phyloP scores from a whole-genome alignment of 2,329 filamentous ascomycete genomes.

The Alternaria brassicicola region DNA sequence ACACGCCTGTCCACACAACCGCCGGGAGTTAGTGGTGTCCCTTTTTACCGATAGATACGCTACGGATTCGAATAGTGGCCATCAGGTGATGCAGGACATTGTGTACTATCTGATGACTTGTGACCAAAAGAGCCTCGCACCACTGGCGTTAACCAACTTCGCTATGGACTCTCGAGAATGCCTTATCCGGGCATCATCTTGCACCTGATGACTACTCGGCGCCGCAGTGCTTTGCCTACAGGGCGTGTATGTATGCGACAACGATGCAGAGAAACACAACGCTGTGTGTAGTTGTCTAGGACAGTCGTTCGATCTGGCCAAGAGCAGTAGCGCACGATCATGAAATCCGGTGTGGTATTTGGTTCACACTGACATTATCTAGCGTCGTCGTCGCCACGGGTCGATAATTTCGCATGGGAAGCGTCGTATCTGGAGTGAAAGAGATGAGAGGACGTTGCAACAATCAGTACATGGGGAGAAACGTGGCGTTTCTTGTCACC shows the following conservation, averaged over 20 bases:
- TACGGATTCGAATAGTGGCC: background rate
- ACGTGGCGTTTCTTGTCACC: conserved; percentile 27
- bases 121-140: background rate
- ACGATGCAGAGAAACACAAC: background rate
- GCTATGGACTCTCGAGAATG: background rate
- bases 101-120: background rate
- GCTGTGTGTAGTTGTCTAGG: background rate
- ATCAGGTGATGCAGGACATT: background rate
- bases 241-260: background rate
- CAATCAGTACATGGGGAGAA: conserved; percentile 17
- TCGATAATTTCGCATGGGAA: background rate
- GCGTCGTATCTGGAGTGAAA: background rate
- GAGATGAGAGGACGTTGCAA: conserved; percentile 16
- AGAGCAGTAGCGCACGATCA: background rate
- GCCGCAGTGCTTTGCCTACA: background rate
- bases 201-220: background rate
- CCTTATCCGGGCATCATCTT: background rate
- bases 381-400: too few species aligned
- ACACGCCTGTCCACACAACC: background rate
- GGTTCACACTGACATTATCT: background rate
- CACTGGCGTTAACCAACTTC: background rate
- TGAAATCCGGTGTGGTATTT: background rate
- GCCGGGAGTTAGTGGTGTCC: background rate
- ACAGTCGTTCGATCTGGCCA: background rate
- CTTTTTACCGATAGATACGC: background rate